A percentile compares a stretch with the other conserved stretches of the same genome.
Evolutionary conservation across 73 alveolate genomes (phyloP).

Genomic region (Paramecium sonneborni): DNA sequence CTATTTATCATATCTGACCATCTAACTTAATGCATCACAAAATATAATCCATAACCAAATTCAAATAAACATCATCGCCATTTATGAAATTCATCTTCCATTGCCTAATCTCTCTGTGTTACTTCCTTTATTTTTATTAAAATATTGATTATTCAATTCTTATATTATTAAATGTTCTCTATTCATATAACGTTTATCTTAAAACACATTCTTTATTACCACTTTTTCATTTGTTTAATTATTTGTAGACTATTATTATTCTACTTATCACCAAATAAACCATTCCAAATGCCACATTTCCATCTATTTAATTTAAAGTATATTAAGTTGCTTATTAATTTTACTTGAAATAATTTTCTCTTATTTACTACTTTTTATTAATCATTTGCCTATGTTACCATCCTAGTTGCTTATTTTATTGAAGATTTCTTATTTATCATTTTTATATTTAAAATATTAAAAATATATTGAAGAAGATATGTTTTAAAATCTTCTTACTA

Average conservation of each 20-base stretch:
- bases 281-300: constrained; percentile 64
- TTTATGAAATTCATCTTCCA: not conserved
- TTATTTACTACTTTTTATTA: not conserved
- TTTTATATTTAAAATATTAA: not conserved
- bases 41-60: constrained; percentile 86
- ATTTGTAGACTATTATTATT: constrained; percentile 70
- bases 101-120: constrained; percentile 75
- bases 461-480: not conserved
- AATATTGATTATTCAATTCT: constrained; percentile 80
- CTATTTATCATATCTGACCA: constrained; percentile 74
- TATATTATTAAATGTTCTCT: constrained; percentile 87
- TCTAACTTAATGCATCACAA: constrained; percentile 82
- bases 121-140: constrained; percentile 74
- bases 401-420: not conserved
- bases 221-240: constrained; percentile 82
- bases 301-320: constrained; percentile 52
- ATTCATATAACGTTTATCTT: constrained; percentile 86
- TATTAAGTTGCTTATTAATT: not conserved
- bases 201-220: constrained; percentile 88
- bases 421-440: not conserved
- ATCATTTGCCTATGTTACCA: constrained; percentile 11
- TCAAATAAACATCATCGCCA: constrained; percentile 78
- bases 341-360: not conserved
- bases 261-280: constrained; percentile 44
- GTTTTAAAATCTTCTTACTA: not conserved